Base-by-base conservation (phyloP, 163 green algal genomes). In the Chlorella variabilis region DNA sequence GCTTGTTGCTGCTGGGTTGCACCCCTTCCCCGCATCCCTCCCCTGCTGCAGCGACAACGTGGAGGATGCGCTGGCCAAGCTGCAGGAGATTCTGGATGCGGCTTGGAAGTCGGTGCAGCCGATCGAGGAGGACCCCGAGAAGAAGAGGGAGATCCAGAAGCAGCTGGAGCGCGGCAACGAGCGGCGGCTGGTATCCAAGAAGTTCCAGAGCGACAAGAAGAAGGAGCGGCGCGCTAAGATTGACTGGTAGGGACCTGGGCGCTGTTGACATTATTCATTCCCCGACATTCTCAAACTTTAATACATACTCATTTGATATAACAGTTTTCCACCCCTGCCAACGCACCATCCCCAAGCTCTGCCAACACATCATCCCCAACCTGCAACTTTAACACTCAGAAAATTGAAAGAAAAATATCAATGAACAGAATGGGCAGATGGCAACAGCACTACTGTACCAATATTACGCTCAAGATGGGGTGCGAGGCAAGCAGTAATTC, bases 1-100 rank as follows among this genome's bases (percentile, higher is more conserved):
- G 9, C 15, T 49, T 21, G 8, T 6, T 17, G 36, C 2, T 29
- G 6, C n/a, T 42, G 31, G n/a, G 2, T 21, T 51, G 4, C 1
- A 4, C 41, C 41, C 36, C 34, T 15, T 62, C 23, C 29, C 29
- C 48, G 34, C 63, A 17, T 41, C 63, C 34, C 7, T n/a, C 63
- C 17, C 2, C 1, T 65, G 21, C 56, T n/a, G 84, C 89, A 96
- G 92, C 15, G 89, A 92, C 70, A 98, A 98, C 78, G 66, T 97
- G 48, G 93, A 96, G 9, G 94, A 97, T 79, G 93, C 92, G 0
- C 82, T 98, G 42, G 63, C 83, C n/a, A 97, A 97, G 84, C 73
- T 98, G 66, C 93, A 98, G 79, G 86, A 80, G 31, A 94, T 94
- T 23, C 77, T 98, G 11, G 89, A 97, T 62, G 61, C 77, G 0